Evolutionary conservation across 2,329 filamentous ascomycete genomes (phyloP), one percentile per base, ranked within the genome.

Genomic region (Sporothrix humicola): DNA sequence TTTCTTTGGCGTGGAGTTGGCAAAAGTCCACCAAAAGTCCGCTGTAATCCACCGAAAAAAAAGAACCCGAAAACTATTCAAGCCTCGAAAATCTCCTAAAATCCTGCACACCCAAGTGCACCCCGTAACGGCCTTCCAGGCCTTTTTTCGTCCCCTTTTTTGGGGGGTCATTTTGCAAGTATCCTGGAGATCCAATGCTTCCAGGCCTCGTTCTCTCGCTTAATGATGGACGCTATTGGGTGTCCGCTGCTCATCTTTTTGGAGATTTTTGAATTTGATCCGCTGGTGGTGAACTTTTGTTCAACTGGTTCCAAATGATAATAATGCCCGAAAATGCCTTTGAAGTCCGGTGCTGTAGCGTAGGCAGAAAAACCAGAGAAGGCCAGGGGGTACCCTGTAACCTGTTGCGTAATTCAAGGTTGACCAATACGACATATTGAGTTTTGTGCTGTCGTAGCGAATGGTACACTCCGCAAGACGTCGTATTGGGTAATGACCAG

Each of bases 171-270:
- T 37, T 37, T 37, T 37, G 31, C 31, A 37, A 37, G 31, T 37
- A 37, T 37, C 31, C 31, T 37, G 31, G 31, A 3, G 31, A 37
- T 37, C 31, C 31, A 37, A 37, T 6, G 31, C 9, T 58, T 58
- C 23, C 23, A 58, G 23, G 56, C 56, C 56, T 23, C 17, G 13
- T 15, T 58, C 23, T 58, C 23, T 58, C 56, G 56, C 56, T 31
- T 58, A 58, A 58, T 23, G 20, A 26, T 58, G 23, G 56, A 58
- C 56, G 23, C 56, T 58, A 31, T 58, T 58, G 56, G 56, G 56
- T 6, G 7, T 6, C 31, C 31, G 31, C 31, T 37, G 31, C 31
- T 37, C 31, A 37, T 7, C 31, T 37, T 37, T 6, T 7, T 37
- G 7, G 7, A 5, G 4, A 37, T 37, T 37, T 37, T 37, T 37